Conservation (phyloP, 306 rosid species). For the Crotalaria pallida region DNA sequence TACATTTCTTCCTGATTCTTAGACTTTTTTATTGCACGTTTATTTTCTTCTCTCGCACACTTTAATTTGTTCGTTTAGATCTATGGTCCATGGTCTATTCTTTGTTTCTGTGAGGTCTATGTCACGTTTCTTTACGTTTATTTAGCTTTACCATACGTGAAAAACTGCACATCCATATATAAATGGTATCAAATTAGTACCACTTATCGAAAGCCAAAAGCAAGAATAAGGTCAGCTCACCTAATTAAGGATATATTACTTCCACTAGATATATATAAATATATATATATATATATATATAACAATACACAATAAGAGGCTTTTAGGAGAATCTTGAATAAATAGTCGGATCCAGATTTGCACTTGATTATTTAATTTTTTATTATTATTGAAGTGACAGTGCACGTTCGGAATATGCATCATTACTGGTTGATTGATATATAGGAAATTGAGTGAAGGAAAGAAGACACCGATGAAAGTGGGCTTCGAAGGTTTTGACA, state of each 20-base stretch:
- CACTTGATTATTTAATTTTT: background rate
- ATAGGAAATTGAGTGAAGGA: background rate
- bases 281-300: background rate
- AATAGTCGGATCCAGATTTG: background rate
- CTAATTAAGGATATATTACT: background rate
- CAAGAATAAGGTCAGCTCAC: background rate
- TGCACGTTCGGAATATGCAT: constrained; percentile 2
- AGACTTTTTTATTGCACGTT: too few species aligned
- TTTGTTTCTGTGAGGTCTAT: background rate
- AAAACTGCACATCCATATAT: background rate
- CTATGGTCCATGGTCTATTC: background rate
- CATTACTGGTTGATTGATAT: too few species aligned
- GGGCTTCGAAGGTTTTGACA: constrained; percentile 17
- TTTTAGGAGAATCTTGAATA: constrained; percentile 9
- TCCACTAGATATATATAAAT: background rate
- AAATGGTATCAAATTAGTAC: background rate
- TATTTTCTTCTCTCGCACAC: background rate
- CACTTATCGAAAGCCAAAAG: background rate
- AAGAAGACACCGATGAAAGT: constrained; percentile 24
- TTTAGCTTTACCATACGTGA: background rate
- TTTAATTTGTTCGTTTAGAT: background rate
- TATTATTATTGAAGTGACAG: background rate
- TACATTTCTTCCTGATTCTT: too few species aligned
- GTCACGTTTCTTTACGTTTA: background rate
- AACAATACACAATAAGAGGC: background rate